These are phyloP conservation scores for Sphagnum tenellum DNA, from an alignment of 225 moss, liverwort and hornwort genomes.

Conservation along the genomic window DNA sequence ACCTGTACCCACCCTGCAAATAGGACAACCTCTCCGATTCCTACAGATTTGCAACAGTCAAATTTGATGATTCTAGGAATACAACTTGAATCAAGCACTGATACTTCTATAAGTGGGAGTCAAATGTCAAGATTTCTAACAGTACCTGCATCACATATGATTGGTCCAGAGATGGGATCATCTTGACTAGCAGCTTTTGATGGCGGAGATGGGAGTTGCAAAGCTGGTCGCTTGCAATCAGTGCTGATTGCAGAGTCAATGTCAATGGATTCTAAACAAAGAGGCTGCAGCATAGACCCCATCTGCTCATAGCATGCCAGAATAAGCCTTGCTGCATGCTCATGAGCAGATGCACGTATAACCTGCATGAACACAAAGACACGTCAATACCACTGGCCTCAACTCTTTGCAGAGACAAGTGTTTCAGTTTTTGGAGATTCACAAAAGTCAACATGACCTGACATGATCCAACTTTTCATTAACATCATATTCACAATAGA, in stretches of 20 bases:
- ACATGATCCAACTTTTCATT: no score
- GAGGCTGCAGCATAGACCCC: conserved; percentile 67
- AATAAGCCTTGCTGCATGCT: conserved; percentile 91
- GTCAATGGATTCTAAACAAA: conserved; percentile 52
- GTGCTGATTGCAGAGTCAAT: conserved; percentile 9
- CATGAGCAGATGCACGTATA: conserved; percentile 88
- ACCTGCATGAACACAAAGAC: conserved; percentile 32
- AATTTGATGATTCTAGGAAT: no score
- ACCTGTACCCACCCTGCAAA: no score
- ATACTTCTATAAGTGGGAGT: no score
- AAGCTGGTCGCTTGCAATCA: conserved; percentile 35
- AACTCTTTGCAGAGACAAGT: neutral
- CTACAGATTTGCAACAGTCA: no score
- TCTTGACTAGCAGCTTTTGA: conserved; percentile 15
- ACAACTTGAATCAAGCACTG: no score
- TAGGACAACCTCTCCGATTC: no score
- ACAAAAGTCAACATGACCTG: no score
- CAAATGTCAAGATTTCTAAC: conserved; percentile 9
- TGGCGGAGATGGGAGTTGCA: conserved; percentile 51
- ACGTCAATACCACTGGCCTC: neutral
- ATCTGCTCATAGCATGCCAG: conserved; percentile 82
- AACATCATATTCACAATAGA: no score
- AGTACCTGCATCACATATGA: conserved; percentile 11
- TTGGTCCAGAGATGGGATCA: conserved; percentile 14
- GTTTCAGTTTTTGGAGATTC: neutral